Base-by-base conservation (phyloP, 345 rosid genomes). In the Citrus sp. region DNA sequence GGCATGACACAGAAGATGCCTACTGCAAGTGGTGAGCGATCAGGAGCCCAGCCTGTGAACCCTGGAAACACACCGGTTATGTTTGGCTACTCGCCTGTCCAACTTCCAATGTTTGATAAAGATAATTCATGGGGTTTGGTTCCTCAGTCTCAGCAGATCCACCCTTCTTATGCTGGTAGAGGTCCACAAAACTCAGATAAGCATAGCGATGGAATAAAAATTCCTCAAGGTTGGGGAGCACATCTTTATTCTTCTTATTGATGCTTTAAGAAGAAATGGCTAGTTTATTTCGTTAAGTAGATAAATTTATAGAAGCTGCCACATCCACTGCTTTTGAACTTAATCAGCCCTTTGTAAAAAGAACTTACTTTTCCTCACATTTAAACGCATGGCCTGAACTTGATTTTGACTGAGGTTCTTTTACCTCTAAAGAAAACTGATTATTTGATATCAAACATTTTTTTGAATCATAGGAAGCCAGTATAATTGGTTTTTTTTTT, bases 101-200 rank as follows among this genome's bases (percentile, higher is more conserved):
- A 94, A 81, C 95, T 94, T 78, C 99, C 99, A 25, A 85, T 82
- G 40, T 78, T 91, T 82, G 98, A 94, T 80, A 92, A 92, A 85
- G 95, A 96, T 64, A 86, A 88, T 79, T 86, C 97, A 2, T 91
- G 93, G 83, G 92, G 90, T n/a, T 67, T 85, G 78, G 85, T 82
- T 32, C 83, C 97, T 22, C 94, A 85, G 75, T 79, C 83, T 79
- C 90, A 86, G 67, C 89, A 83, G 38, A 72, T 89, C 71, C 92
- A 88, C 59, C 82, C 95, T 77, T 85, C 95, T 21, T 88, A 81
- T 68, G 69, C 84, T 6, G 87, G 91, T 49, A 89, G 88, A 84
- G 86, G 80, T 79, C 86, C 88, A 58, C 82, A 88, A 67, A 88
- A 80, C 85, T 78, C 82, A 0, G 97, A 89, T 82, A 88, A 90